Conservation (phyloP, 305 asterid species). For the Ilex paraguariensis region DNA sequence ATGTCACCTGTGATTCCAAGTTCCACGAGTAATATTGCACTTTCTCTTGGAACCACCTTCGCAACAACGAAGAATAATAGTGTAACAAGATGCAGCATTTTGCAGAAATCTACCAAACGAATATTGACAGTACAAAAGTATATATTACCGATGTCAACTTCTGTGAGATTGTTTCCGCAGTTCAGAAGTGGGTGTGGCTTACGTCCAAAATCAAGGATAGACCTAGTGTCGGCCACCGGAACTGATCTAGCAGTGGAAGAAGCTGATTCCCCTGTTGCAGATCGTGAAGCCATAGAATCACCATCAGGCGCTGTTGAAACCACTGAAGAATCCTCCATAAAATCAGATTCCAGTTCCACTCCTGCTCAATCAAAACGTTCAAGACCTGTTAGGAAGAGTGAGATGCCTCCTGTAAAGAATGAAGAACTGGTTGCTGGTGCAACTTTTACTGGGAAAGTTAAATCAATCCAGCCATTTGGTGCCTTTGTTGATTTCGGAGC, state of each 20-base stretch:
- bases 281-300: constrained; percentile 27
- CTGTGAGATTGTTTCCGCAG: constrained; percentile 75
- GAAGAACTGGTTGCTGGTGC: constrained; percentile 84
- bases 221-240: constrained; percentile 48
- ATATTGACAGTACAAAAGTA: constrained; percentile 42
- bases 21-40: constrained; percentile 39
- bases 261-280: constrained; percentile 35
- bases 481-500: constrained; percentile 98
- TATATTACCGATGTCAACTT: constrained; percentile 65
- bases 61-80: constrained; percentile 33
- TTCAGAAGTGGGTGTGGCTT: constrained; percentile 44
- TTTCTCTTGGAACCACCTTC: constrained; percentile 38
- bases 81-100: constrained; percentile 41
- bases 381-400: constrained; percentile 70
- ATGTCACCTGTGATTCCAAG: constrained; percentile 61
- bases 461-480: constrained; percentile 94
- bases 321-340: constrained; percentile 37
- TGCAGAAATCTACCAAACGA: constrained; percentile 36
- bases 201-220: constrained; percentile 37
- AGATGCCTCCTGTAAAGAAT: constrained; percentile 82
- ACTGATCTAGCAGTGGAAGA: constrained; percentile 78
- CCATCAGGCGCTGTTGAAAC: constrained; percentile 28
- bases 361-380: constrained; percentile 44
- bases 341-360: constrained; percentile 29
- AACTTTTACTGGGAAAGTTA: constrained; percentile 85